A percentile compares a stretch with the other conserved stretches of the same genome.
These are phyloP conservation scores for Acorus calamus DNA, from an alignment of 106 monocot genomes.

Conservation along the genomic window DNA sequence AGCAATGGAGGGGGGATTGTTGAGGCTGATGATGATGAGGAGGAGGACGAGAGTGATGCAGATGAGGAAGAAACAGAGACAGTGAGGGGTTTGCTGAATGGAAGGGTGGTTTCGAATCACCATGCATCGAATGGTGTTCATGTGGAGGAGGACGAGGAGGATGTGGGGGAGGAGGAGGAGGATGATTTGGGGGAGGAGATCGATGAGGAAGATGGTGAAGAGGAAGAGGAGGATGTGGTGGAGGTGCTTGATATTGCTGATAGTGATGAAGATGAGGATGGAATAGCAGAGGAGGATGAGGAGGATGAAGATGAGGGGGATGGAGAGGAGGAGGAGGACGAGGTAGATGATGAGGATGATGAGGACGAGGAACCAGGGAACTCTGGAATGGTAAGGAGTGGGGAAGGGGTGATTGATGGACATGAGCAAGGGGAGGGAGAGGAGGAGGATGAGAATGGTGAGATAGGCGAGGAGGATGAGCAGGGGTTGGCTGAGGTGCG, in stretches of 20 bases:
- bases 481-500: constrained; percentile 57
- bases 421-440: constrained; percentile 21
- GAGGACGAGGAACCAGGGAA: constrained; percentile 7
- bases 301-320: constrained; percentile 18
- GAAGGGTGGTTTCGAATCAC: constrained; percentile 6
- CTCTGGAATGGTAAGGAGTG: background rate
- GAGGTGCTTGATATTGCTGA: constrained; percentile 54
- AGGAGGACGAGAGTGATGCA: constrained; percentile 80
- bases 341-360: constrained; percentile 22
- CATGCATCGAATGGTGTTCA: constrained; percentile 54
- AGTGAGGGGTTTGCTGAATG: constrained; percentile 15
- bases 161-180: constrained; percentile 26
- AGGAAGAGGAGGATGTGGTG: constrained; percentile 45
- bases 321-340: constrained; percentile 28
- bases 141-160: constrained; percentile 33
- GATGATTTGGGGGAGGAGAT: constrained; percentile 23
- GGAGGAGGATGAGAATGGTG: constrained; percentile 14
- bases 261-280: constrained; percentile 45
- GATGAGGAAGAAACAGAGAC: constrained; percentile 62
- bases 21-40: constrained; percentile 52
- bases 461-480: constrained; percentile 55
- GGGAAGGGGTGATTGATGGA: constrained; percentile 13
- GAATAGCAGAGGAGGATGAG: constrained; percentile 22
- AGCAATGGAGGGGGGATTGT: constrained; percentile 4
- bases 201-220: constrained; percentile 52